A percentile compares a stretch with the other conserved stretches of the same genome.
Conservation (phyloP, 106 monocot species). For the Apostasia ramifera region DNA sequence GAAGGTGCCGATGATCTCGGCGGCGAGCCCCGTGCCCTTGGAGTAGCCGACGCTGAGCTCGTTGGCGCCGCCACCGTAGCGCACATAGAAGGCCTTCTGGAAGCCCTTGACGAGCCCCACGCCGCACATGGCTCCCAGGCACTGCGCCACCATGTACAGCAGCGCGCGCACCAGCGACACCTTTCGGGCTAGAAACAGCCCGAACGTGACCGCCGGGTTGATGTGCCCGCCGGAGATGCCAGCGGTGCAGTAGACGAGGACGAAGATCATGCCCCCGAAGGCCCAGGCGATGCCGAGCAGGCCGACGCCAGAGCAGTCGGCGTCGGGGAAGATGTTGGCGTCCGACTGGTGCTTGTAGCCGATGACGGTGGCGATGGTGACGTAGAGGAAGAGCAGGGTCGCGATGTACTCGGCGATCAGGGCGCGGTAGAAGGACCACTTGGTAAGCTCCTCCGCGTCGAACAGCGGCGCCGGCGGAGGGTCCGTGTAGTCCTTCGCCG, state of each 20-base stretch:
- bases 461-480: constrained; percentile 27
- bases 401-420: constrained; percentile 37
- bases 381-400: constrained; percentile 34
- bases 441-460: constrained; percentile 19
- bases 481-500: constrained; percentile 38
- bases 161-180: constrained; percentile 20
- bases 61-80: constrained; percentile 19
- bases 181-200: constrained; percentile 21
- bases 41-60: constrained; percentile 9
- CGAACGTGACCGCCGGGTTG: constrained; percentile 26
- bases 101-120: constrained; percentile 37
- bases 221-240: constrained; percentile 66
- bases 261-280: constrained; percentile 93
- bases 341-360: constrained; percentile 34
- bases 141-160: constrained; percentile 25
- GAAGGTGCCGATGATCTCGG: constrained; percentile 20
- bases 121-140: constrained; percentile 38
- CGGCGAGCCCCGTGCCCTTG: constrained; percentile 12
- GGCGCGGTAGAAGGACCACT: constrained; percentile 33
- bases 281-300: constrained; percentile 85
- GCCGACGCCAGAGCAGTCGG: constrained; percentile 56
- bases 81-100: constrained; percentile 12
- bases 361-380: constrained; percentile 32
- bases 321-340: constrained; percentile 8
- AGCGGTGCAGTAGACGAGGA: constrained; percentile 96